These are phyloP conservation scores for Aspergillus sojae DNA, from an alignment of 2,329 filamentous ascomycete genomes.

Conservation along the genomic window DNA sequence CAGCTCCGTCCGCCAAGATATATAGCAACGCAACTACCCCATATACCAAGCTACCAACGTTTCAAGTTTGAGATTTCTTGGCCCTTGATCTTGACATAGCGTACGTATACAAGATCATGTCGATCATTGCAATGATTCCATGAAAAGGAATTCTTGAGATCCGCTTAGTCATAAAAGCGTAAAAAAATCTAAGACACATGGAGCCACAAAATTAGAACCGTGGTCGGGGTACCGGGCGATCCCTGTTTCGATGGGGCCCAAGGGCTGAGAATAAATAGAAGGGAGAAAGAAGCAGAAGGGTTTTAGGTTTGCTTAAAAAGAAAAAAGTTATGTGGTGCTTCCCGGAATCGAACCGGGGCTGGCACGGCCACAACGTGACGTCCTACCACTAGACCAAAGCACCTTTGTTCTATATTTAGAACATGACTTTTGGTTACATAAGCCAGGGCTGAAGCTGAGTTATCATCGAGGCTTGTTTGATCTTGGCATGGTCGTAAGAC, in stretches of 20 bases:
- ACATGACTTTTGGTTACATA: background rate
- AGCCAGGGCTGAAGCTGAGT: background rate
- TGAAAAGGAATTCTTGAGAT: background rate
- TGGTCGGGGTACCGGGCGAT: background rate
- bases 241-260: background rate
- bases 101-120: background rate
- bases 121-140: background rate
- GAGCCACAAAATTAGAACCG: background rate
- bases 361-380: constrained; percentile 34
- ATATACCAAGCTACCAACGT: background rate
- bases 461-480: too few species aligned
- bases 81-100: background rate
- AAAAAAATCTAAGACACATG: background rate
- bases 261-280: too few species aligned
- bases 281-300: too few species aligned
- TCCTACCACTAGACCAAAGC: constrained; percentile 31
- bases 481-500: too few species aligned
- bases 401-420: constrained; percentile 12
- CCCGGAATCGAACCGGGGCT: constrained; percentile 34
- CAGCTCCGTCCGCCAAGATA: background rate
- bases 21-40: background rate
- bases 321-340: constrained; percentile 21
- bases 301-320: background rate
- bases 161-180: background rate
- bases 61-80: background rate